Evolutionary conservation across 257 asterid genomes (phyloP), one percentile per base, ranked within the genome.

Genomic region (Sherardia arvensis): DNA sequence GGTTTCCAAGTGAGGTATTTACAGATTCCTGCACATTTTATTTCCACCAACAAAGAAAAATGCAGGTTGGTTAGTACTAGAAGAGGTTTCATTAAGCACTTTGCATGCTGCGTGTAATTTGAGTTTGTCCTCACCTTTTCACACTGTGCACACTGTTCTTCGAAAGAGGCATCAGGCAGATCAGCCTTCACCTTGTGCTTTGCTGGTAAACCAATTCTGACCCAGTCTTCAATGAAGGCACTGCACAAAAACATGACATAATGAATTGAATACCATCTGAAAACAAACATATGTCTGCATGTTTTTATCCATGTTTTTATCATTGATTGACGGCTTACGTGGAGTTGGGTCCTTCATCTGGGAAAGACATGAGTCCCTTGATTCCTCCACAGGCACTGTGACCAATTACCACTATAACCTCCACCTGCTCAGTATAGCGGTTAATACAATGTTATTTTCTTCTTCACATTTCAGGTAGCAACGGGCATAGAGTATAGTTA

Each of bases 321-420:
- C 14, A 59, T 17, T 57, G 11, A 28, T 28, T 57, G 21, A 57
- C 10, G 10, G 25, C 26, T 74, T 76, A 88, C 98, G 98, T 92
- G 67, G 74, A 62, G 38, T 81, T 65, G 61, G 93, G 48, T 69
- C 95, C 98, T 43, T 88, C 86, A 8, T 53, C 83, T 8, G 90
- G 74, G 72, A 92, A 79, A 73, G 97, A 85, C 95, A 92, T 81
- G 74, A 92, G 95, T 33, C 97, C 98, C 78, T 92, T 92, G 65
- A 92, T 92, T 26, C 97, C 98, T 69, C 98, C 98, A 67, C 98
- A 88, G 25, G 87, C 85, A 21, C 98, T 92, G 84, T 92, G 98
- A 21, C 98, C 98, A 71, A 92, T 86, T 64, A 92, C 98, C 3
- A 88, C 81, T 23, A 92, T 92, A 71, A 83, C 80, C 80, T 75